Evolutionary conservation across 768 basidiomycete species (phyloP).

Genomic region (Rhodosporidiobolus odoratus): DNA sequence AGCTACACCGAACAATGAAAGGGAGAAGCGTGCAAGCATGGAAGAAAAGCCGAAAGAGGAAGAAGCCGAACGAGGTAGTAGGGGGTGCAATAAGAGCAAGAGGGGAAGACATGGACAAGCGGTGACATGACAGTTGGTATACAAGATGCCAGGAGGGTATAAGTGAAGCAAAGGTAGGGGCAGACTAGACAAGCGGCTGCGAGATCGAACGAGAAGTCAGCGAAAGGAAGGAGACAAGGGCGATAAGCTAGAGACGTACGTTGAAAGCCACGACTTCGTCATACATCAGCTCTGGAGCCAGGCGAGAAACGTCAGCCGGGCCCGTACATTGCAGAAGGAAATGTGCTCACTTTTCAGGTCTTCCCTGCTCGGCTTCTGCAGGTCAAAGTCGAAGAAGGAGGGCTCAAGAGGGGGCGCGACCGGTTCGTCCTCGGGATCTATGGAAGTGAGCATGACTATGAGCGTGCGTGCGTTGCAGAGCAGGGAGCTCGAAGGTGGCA

Average conservation of each 20-base stretch:
- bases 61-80: neutral
- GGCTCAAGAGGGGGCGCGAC: constrained; percentile 90
- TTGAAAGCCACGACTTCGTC: constrained; percentile 88
- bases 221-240: neutral
- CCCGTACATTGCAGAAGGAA: neutral
- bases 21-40: neutral
- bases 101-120: neutral
- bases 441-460: constrained; percentile 54
- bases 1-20: neutral
- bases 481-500: too few species aligned
- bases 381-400: constrained; percentile 95
- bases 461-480: too few species aligned
- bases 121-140: neutral
- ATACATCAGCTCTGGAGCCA: constrained; percentile 65
- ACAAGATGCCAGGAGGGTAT: neutral
- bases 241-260: neutral
- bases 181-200: neutral
- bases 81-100: too few species aligned
- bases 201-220: neutral
- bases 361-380: constrained; percentile 91
- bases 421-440: constrained; percentile 91
- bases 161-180: neutral
- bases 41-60: neutral
- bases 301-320: neutral
- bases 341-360: constrained; percentile 62